Evolutionary conservation across 2,329 filamentous ascomycete genomes (phyloP).

Genomic region (Ophiostoma populinum): DNA sequence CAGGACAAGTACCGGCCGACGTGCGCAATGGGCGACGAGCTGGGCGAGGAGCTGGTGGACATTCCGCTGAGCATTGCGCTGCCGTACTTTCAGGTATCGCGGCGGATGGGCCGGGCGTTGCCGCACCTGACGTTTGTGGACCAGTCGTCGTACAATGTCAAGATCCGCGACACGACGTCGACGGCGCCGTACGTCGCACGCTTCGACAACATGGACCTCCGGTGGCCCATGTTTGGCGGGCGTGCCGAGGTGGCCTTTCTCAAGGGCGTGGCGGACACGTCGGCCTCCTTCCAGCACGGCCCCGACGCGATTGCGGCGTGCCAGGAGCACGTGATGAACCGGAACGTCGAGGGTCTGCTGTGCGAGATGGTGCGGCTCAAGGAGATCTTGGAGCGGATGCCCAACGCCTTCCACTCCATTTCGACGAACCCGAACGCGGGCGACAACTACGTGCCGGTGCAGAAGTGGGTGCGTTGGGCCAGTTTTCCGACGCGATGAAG

Average conservation of each 20-base stretch:
- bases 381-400: conserved; percentile 34
- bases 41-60: conserved; percentile 30
- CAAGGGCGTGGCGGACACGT: conserved; percentile 30
- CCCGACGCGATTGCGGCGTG: conserved; percentile 33
- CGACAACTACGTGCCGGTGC: conserved; percentile 30
- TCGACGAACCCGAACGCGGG: conserved; percentile 33
- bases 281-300: conserved; percentile 32
- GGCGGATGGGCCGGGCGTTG: conserved; percentile 32
- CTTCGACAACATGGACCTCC: conserved; percentile 34
- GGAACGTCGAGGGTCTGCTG: conserved; percentile 30
- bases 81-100: conserved; percentile 31
- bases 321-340: conserved; percentile 36
- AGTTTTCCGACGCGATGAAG: conserved; percentile 35
- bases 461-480: conserved; percentile 34
- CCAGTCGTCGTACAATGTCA: conserved; percentile 35
- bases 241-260: conserved; percentile 32
- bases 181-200: conserved; percentile 31
- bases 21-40: conserved; percentile 30
- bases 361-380: conserved; percentile 33
- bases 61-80: conserved; percentile 31
- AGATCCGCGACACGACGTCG: conserved; percentile 29
- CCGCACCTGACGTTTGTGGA: conserved; percentile 36
- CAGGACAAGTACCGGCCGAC: conserved; percentile 17
- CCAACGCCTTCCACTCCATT: conserved; percentile 36
- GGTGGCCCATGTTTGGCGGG: conserved; percentile 37